Conservation (phyloP, 2,329 filamentous ascomycete genomes). For the Atkinsonella texensis region DNA sequence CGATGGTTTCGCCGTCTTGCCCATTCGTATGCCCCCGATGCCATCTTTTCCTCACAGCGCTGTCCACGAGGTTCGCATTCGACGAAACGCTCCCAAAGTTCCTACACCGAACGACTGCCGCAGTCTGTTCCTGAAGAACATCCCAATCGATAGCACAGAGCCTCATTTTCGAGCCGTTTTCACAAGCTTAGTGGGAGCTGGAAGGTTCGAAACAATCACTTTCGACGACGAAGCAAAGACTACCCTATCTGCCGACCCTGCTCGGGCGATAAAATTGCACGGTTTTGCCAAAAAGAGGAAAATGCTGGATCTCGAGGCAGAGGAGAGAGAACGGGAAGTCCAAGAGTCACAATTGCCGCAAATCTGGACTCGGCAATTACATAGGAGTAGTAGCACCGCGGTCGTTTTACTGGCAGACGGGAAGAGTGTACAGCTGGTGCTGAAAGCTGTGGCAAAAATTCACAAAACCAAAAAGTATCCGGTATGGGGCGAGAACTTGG, state of each 20-base stretch:
- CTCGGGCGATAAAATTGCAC: slow-evolving; percentile 31
- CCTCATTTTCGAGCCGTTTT: slow-evolving; percentile 67
- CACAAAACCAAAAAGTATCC: slow-evolving; percentile 49
- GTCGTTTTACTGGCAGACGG: slow-evolving; percentile 76
- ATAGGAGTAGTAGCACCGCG: slow-evolving; percentile 64
- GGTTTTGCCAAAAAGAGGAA: slow-evolving; percentile 29
- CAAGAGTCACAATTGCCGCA: slow-evolving; percentile 52
- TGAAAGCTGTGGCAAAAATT: slow-evolving; percentile 61
- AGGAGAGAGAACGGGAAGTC: slow-evolving; percentile 41
- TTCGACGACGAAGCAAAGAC: slow-evolving; percentile 54
- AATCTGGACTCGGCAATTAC: slow-evolving; percentile 61
- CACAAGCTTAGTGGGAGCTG: slow-evolving; percentile 58
- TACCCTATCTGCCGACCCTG: slow-evolving; percentile 30
- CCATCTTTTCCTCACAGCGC: slow-evolving; percentile 49
- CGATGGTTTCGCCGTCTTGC: slow-evolving; percentile 56
- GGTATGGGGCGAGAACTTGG: slow-evolving; percentile 54
- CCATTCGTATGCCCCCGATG: slow-evolving; percentile 52
- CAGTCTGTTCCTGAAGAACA: slow-evolving; percentile 82
- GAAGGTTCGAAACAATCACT: slow-evolving; percentile 62
- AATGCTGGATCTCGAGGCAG: slow-evolving; percentile 39
- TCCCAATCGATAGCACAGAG: slow-evolving; percentile 74
- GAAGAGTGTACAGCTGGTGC: slow-evolving; percentile 59
- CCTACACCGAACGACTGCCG: slow-evolving; percentile 61
- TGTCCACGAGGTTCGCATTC: slow-evolving; percentile 78
- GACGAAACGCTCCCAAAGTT: slow-evolving; percentile 68